phyloP scores from a whole-genome alignment of 2,329 filamentous ascomycete species.

The Fusarium temperatum region DNA sequence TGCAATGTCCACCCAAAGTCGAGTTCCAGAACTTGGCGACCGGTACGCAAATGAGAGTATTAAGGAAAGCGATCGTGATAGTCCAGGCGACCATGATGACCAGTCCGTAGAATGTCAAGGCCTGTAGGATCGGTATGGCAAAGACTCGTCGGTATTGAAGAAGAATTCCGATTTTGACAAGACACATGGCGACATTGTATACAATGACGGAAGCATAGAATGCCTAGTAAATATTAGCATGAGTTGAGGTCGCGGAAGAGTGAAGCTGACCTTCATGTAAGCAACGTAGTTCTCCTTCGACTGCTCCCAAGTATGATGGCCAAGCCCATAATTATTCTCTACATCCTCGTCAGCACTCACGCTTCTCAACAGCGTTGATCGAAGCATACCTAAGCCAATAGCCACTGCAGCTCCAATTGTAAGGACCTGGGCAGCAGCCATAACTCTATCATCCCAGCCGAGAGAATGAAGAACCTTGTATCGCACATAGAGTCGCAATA shows the following conservation, averaged over 20 bases:
- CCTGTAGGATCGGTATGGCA: background rate
- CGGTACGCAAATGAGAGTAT: constrained; percentile 7
- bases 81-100: constrained; percentile 14
- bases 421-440: constrained; percentile 7
- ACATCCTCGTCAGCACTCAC: background rate
- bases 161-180: constrained; percentile 17
- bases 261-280: constrained; percentile 12
- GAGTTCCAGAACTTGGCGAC: constrained; percentile 21
- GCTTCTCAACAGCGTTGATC: accelerated
- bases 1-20: background rate
- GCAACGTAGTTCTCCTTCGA: background rate
- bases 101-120: background rate
- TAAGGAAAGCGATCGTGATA: constrained; percentile 7
- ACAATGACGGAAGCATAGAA: constrained; percentile 14
- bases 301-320: constrained; percentile 19
- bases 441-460: constrained; percentile 17
- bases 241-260: accelerated
- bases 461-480: background rate
- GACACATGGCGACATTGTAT: constrained; percentile 21
- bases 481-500: constrained; percentile 6
- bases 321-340: constrained; percentile 23
- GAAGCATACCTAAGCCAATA: constrained; percentile 14
- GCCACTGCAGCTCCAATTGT: background rate
- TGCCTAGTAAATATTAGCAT: background rate
- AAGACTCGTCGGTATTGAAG: constrained; percentile 24